Evolutionary conservation across 177 flowering plant genomes (phyloP).

Genomic region (Vitis hybrid): DNA sequence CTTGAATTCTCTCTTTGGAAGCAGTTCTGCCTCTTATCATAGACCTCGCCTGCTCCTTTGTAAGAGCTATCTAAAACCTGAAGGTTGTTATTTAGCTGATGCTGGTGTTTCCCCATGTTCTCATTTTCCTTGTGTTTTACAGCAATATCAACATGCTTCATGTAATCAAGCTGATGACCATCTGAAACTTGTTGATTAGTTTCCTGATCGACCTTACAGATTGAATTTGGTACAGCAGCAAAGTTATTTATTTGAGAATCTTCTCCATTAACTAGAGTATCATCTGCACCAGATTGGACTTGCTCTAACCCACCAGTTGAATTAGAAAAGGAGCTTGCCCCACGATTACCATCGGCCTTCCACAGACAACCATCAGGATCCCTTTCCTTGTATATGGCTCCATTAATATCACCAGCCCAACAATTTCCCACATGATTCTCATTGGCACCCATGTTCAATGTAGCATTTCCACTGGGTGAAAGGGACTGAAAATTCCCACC

Average conservation of each 20-base stretch:
- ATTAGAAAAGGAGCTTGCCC: constrained; percentile 19
- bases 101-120: constrained; percentile 19
- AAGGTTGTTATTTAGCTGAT: constrained; percentile 21
- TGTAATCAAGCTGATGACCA: constrained; percentile 29
- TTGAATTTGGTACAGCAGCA: constrained; percentile 20
- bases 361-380: constrained; percentile 25
- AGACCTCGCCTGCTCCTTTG: constrained; percentile 25
- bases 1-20: constrained; percentile 28
- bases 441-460: constrained; percentile 9
- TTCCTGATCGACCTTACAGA: constrained; percentile 24
- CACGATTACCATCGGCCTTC: constrained; percentile 23
- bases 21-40: constrained; percentile 29
- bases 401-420: constrained; percentile 24
- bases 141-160: constrained; percentile 26
- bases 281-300: constrained; percentile 16
- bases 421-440: constrained; percentile 15
- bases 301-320: constrained; percentile 27
- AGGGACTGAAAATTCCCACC: constrained; percentile 26
- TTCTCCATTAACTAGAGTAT: constrained; percentile 22
- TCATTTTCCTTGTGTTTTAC: constrained; percentile 24
- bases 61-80: constrained; percentile 25
- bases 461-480: constrained; percentile 16
- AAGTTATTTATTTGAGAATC: constrained; percentile 23
- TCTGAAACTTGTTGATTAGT: constrained; percentile 23
- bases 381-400: constrained; percentile 20